A percentile compares a stretch with the other conserved stretches of the same genome.
These are phyloP conservation scores for Pseudogymnoascus sp. DNA, from an alignment of 2,329 filamentous ascomycete species.

Conservation along the genomic window DNA sequence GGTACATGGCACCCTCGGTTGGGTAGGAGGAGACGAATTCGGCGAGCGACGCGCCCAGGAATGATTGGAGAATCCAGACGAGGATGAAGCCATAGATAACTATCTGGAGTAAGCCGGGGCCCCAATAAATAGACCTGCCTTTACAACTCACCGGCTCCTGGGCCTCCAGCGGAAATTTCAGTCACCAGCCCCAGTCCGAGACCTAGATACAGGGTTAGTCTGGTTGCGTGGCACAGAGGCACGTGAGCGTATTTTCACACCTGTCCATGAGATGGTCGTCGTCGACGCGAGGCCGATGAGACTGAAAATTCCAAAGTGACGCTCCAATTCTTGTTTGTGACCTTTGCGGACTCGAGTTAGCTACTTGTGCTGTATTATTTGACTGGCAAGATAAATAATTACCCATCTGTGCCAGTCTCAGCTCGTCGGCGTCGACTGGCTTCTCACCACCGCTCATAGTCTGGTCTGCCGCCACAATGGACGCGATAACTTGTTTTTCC, in stretches of 20 bases:
- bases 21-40: constrained; percentile 42
- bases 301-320: constrained; percentile 39
- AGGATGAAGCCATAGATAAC: constrained; percentile 44
- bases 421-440: constrained; percentile 31
- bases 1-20: constrained; percentile 42
- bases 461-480: background rate
- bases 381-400: constrained; percentile 9
- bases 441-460: background rate
- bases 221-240: background rate
- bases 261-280: constrained; percentile 41
- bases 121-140: background rate
- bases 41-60: constrained; percentile 36
- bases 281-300: constrained; percentile 41
- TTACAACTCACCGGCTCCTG: constrained; percentile 29
- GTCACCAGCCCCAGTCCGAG: constrained; percentile 37
- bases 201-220: constrained; percentile 19
- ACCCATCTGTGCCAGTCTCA: constrained; percentile 38
- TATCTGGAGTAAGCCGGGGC: constrained; percentile 5
- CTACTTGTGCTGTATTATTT: background rate
- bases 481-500: background rate
- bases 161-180: constrained; percentile 39
- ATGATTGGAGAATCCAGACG: constrained; percentile 38
- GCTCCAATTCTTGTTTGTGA: constrained; percentile 40
- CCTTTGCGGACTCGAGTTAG: constrained; percentile 25
- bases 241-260: background rate